These are phyloP conservation scores for Thalassiosira profunda DNA, from an alignment of 108 stramenopile species.

Conservation along the genomic window DNA sequence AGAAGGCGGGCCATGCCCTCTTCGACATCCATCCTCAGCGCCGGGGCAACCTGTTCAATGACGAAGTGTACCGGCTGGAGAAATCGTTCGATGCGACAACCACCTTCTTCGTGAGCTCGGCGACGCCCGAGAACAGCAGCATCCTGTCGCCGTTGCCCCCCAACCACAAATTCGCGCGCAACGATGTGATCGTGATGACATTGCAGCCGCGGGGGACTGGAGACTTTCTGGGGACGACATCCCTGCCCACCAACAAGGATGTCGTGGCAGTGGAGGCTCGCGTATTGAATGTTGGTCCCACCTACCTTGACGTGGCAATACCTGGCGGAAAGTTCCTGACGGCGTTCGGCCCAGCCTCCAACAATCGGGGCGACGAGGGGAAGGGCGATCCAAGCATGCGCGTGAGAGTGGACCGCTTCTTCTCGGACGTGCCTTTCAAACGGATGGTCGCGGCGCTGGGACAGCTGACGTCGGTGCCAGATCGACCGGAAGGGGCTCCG, in stretches of 20 bases:
- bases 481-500: too few relatives aligned
- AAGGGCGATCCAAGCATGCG: constrained; percentile 64
- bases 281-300: constrained; percentile 73
- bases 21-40: constrained; percentile 79
- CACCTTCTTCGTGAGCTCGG: constrained; percentile 20
- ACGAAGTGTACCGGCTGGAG: constrained; percentile 85
- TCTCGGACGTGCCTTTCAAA: constrained; percentile 84
- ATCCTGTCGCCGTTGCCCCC: constrained; percentile 64
- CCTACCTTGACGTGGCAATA: constrained; percentile 80
- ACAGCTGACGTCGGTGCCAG: constrained; percentile 64
- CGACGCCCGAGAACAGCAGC: too few relatives aligned
- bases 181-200: constrained; percentile 84
- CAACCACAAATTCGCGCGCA: constrained; percentile 81
- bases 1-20: constrained; percentile 71
- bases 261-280: constrained; percentile 72
- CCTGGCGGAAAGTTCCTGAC: constrained; percentile 69
- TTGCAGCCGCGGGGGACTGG: constrained; percentile 85
- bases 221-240: constrained; percentile 66
- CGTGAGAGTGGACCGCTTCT: constrained; percentile 81
- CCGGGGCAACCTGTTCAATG: constrained; percentile 83
- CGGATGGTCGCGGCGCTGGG: constrained; percentile 85
- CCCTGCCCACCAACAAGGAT: constrained; percentile 60
- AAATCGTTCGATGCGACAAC: constrained; percentile 83
- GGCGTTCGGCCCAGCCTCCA: constrained; percentile 81
- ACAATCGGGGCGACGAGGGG: constrained; percentile 63